A percentile compares a stretch with the other conserved stretches of the same genome.
Evolutionary conservation across 2,329 filamentous ascomycete species (phyloP).

Genomic region (Cytospora mali): DNA sequence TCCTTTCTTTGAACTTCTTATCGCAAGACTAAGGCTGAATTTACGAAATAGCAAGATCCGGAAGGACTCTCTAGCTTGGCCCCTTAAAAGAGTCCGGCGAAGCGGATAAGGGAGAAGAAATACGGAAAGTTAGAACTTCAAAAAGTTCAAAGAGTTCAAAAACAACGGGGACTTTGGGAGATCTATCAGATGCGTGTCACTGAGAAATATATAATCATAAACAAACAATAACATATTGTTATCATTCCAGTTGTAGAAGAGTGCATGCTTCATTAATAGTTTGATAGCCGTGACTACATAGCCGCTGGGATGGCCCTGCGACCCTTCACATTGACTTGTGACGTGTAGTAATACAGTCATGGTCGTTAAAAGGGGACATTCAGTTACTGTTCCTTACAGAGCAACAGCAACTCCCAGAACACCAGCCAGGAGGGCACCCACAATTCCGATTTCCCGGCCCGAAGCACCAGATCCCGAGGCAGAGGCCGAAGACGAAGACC

Average conservation of each 20-base stretch:
- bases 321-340: neutral
- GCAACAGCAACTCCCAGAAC: conserved; percentile 23
- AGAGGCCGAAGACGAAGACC: conserved; percentile 8
- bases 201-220: neutral
- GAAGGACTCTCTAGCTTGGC: conserved; percentile 2
- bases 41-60: neutral
- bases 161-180: too few species aligned
- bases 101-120: too few species aligned
- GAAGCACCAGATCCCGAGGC: conserved; percentile 14
- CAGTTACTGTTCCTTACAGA: conserved; percentile 8
- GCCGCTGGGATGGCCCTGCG: neutral
- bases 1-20: too few species aligned
- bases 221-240: too few species aligned
- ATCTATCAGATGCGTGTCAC: too few species aligned
- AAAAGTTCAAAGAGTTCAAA: too few species aligned
- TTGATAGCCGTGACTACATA: conserved; percentile 5
- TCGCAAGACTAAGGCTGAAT: too few species aligned
- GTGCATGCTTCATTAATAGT: neutral
- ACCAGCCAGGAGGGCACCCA: conserved; percentile 23
- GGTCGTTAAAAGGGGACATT: neutral
- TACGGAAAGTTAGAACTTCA: too few species aligned
- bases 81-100: too few species aligned
- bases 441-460: conserved; percentile 15
- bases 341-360: conserved; percentile 1
- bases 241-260: neutral